These are phyloP conservation scores for Ogataea trehalophila DNA, from an alignment of 805 yeast species.

Conservation along the genomic window DNA sequence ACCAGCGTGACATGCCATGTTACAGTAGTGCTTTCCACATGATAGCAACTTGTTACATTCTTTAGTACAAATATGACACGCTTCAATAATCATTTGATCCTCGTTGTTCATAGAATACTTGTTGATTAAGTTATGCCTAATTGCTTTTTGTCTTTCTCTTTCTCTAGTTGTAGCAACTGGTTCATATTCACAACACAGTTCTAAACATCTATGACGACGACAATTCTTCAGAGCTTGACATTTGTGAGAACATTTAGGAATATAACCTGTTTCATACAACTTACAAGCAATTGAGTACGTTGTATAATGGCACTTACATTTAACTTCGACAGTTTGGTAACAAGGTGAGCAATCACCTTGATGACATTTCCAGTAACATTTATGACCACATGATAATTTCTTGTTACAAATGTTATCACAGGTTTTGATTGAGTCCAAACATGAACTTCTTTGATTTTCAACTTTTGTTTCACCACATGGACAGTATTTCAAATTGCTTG, in stretches of 20 bases:
- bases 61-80: slow-evolving; percentile 66
- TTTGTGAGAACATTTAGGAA: slow-evolving; percentile 62
- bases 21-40: slow-evolving; percentile 67
- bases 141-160: slow-evolving; percentile 43
- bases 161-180: slow-evolving; percentile 53
- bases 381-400: slow-evolving; percentile 63
- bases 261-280: slow-evolving; percentile 43
- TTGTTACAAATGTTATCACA: slow-evolving; percentile 67
- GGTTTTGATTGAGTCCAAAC: slow-evolving; percentile 77
- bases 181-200: slow-evolving; percentile 67
- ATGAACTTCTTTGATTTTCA: slow-evolving; percentile 41
- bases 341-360: slow-evolving; percentile 72
- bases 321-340: slow-evolving; percentile 41
- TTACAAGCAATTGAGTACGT: slow-evolving; percentile 61
- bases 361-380: slow-evolving; percentile 69
- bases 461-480: slow-evolving; percentile 71
- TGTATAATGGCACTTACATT: slow-evolving; percentile 60
- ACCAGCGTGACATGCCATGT: slow-evolving; percentile 72
- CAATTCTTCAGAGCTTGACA: slow-evolving; percentile 76
- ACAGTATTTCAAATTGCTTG: slow-evolving; percentile 57
- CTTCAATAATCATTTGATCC: slow-evolving; percentile 58
- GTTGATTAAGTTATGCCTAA: slow-evolving; percentile 39
- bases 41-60: slow-evolving; percentile 57
- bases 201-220: slow-evolving; percentile 71
- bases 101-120: slow-evolving; percentile 31